Evolutionary conservation across 306 rosid species (phyloP), one percentile per base, ranked within the genome.

Genomic region (Cucumis sativus): DNA sequence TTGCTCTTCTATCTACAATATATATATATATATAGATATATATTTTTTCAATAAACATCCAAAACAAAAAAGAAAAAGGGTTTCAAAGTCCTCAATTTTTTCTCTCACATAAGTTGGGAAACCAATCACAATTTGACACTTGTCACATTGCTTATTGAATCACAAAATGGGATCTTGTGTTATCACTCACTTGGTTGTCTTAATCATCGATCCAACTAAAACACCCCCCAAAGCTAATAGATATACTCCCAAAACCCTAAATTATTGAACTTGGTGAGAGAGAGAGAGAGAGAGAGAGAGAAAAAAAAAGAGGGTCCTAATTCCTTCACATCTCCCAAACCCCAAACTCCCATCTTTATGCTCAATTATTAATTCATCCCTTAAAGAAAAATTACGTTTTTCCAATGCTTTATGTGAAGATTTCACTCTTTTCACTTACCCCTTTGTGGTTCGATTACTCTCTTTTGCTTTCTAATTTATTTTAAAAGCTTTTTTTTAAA

Each of bases 171-270:
- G 75, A 20, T 43, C 33, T 67, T 39, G 52, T 41, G 17, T 41
- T 45, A 47, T 45, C 58, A 69, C 49, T 69, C 39, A 69, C 86
- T 79, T 81, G 81, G 75, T 55, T 80, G 86, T 87, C 89, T 83
- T 84, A 85, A 86, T 88, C 91, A 77, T 28, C 3, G 30, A 28
- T 82, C 62, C 89, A 80, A 85, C 69, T 81, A 83, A 87, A 87
- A 75, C 85, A 75, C 81, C 58, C 58, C 9, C 84, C 86, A 81
- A 83, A 70, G 75, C 58, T 70, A 51, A 51, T 47, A 47, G 54
- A 47, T 47, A 43, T 47, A 20, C 84, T 84, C 85, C 71, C 80
- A 79, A 59, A 81, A 23, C 58, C 60, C 41, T 74, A 84, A 71
- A 49, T 71, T 71, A 71, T 71, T 71, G 76, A 71, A 47, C 60